Conservation (phyloP, 768 basidiomycete genomes). For the Amanita thiersii region DNA sequence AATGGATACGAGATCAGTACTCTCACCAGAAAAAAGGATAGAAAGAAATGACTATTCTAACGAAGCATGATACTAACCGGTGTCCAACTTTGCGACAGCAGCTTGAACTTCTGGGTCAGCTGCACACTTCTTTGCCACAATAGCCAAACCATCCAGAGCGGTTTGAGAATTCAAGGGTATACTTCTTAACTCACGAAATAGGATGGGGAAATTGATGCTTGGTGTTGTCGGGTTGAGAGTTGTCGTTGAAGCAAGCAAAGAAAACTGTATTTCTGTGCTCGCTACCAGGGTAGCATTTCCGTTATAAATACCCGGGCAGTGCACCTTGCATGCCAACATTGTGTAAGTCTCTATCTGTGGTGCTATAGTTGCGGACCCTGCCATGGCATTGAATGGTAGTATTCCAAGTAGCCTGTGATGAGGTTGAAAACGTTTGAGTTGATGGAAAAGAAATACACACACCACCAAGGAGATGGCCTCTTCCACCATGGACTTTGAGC, state of each 20-base stretch:
- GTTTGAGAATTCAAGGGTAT: too few relatives aligned
- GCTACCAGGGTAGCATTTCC: slow-evolving; percentile 11
- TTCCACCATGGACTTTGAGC: too few relatives aligned
- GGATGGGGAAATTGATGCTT: background rate
- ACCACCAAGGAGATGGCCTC: too few relatives aligned
- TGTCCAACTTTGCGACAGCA: slow-evolving; percentile 56
- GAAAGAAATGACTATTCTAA: too few relatives aligned
- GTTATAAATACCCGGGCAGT: slow-evolving; percentile 48
- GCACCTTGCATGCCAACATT: slow-evolving; percentile 59
- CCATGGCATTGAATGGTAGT: slow-evolving; percentile 48
- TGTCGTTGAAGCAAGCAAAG: background rate
- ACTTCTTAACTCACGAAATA: too few relatives aligned
- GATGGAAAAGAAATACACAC: background rate
- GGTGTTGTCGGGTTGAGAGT: background rate
- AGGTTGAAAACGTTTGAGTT: slow-evolving; percentile 11
- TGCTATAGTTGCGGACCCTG: slow-evolving; percentile 49
- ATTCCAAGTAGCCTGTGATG: slow-evolving; percentile 57
- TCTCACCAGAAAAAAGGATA: slow-evolving; percentile 12
- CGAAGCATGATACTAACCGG: too few relatives aligned
- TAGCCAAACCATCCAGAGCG: background rate
- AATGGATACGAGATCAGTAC: too few relatives aligned
- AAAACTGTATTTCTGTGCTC: too few relatives aligned
- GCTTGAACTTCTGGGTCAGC: slow-evolving; percentile 68
- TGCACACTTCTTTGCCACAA: slow-evolving; percentile 31
- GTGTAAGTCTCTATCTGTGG: slow-evolving; percentile 72